A percentile compares a stretch with the other conserved stretches of the same genome.
Conservation (phyloP, 495 filamentous ascomycete species). For the Aspergillus avenaceus region DNA sequence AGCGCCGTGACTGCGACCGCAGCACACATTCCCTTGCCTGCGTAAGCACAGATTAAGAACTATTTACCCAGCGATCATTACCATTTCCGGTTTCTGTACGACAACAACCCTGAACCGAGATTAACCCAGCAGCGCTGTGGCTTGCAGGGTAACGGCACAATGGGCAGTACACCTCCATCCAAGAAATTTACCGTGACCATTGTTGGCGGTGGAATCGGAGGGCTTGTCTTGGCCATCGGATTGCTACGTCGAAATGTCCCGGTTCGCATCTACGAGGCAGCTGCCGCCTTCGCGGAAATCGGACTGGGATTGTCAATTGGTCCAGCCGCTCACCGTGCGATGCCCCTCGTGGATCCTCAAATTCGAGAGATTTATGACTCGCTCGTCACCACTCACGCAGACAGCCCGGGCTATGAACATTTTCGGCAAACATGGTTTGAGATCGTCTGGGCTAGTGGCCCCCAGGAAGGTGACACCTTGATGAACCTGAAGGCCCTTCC, state of each 20-base stretch:
- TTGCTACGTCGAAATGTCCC: constrained; percentile 28
- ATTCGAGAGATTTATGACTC: constrained; percentile 23
- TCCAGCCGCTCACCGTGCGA: constrained; percentile 13
- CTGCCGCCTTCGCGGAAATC: constrained; percentile 38
- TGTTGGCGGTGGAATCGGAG: constrained; percentile 25
- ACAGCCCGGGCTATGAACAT: constrained; percentile 10
- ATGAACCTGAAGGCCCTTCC: constrained; percentile 25
- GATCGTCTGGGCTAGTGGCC: not conserved
- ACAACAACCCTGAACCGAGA: too few relatives aligned
- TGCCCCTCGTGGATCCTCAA: constrained; percentile 20
- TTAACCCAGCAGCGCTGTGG: too few relatives aligned
- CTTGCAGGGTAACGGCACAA: too few relatives aligned
- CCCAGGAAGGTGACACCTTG: constrained; percentile 15
- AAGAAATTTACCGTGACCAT: constrained; percentile 14
- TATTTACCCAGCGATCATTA: too few relatives aligned
- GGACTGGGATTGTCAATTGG: constrained; percentile 26
- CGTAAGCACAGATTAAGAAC: too few relatives aligned
- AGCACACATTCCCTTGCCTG: too few relatives aligned
- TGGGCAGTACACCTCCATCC: not conserved
- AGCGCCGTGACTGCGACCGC: too few relatives aligned
- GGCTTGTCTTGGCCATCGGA: constrained; percentile 24
- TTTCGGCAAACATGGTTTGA: constrained; percentile 7
- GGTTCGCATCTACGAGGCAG: constrained; percentile 47
- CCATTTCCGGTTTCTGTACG: too few relatives aligned
- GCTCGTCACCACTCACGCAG: constrained; percentile 25